phyloP scores from a whole-genome alignment of 1,139 yeast species.

The Schizosaccharomyces versatilis region DNA sequence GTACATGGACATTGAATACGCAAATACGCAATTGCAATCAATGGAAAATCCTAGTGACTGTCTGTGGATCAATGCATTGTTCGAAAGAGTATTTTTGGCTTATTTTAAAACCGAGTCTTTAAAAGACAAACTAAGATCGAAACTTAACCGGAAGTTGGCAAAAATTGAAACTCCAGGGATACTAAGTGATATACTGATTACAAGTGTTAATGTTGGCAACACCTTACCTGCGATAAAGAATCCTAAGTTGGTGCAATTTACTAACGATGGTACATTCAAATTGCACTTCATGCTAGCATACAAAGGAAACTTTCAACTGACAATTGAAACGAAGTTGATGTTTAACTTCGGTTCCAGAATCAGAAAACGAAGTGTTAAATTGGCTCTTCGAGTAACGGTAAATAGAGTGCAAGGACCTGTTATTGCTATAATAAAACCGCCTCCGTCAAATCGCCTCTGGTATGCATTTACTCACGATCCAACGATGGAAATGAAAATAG shows the following conservation, averaged over 20 bases:
- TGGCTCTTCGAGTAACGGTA: slow-evolving; percentile 43
- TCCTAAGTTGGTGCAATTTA: slow-evolving; percentile 45
- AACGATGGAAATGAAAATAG: slow-evolving; percentile 25
- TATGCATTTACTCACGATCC: slow-evolving; percentile 73
- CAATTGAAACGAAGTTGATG: slow-evolving; percentile 51
- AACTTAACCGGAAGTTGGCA: slow-evolving; percentile 46
- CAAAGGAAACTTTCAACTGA: slow-evolving; percentile 28
- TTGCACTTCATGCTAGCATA: slow-evolving; percentile 43
- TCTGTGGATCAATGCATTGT: slow-evolving; percentile 61
- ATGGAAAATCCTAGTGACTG: too few species aligned
- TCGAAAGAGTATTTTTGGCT: slow-evolving; percentile 62
- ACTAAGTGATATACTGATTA: slow-evolving; percentile 58
- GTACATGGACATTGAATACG: not conserved
- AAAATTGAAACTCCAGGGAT: slow-evolving; percentile 74
- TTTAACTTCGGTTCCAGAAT: slow-evolving; percentile 55
- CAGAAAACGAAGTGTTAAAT: slow-evolving; percentile 61
- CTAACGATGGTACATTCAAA: slow-evolving; percentile 63
- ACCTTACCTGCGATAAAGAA: slow-evolving; percentile 61
- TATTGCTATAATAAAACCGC: slow-evolving; percentile 50
- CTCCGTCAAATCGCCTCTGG: slow-evolving; percentile 83
- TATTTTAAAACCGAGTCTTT: slow-evolving; percentile 49
- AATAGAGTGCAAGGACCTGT: slow-evolving; percentile 54
- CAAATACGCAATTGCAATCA: too few species aligned
- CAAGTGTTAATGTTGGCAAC: slow-evolving; percentile 50
- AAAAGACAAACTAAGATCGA: slow-evolving; percentile 33